Base-by-base conservation (phyloP, 1,139 yeast genomes). In the Hansenula lynferdii region DNA sequence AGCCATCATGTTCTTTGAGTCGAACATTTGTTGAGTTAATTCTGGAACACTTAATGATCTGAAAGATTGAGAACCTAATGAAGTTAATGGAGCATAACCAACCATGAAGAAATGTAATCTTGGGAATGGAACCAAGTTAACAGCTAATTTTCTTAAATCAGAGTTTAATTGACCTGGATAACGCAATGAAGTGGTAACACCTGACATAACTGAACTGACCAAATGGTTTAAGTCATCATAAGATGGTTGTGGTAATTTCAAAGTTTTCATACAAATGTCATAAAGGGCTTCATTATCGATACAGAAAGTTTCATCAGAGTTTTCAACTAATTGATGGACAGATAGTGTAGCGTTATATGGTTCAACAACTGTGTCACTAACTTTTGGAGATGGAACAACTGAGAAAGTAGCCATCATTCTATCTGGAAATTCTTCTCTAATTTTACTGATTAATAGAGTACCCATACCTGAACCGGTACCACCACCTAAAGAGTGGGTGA, bases 391-490 rank as follows among this genome's bases (percentile, higher is more conserved):
- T 48, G 98, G 98, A 66, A 90, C 90, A 40, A 92, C 97, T 20
- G 98, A 97, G 61, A 90, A 90, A 66, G 92, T 97, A 54, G 92
- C 80, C 72, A 90, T 92, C 53, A 97, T 85, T 72, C 92, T 90
- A 69, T 90, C 92, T 61, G 96, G 96, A 66, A 83, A 92, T 65
- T 92, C 97, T 55, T 82, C 78, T 33, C 96, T 84, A 56, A 92
- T 81, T 60, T 90, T 94, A 68, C 90, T 97, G 57, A 92, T 77
- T 58, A 92, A 77, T 53, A 92, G 74, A 31, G 98, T 90, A 42
- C 98, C 98, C 62, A 92, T 81, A 60, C 98, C 98, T 25, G 97
- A 90, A 58, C 98, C 98, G 42, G 98, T 92, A 77, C 98, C 98
- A 70, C 98, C 98, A 63, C 98, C 98, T 53, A 92, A 76, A 18